Evolutionary conservation across 306 rosid species (phyloP).

Genomic region (Leucaena leucocephala): DNA sequence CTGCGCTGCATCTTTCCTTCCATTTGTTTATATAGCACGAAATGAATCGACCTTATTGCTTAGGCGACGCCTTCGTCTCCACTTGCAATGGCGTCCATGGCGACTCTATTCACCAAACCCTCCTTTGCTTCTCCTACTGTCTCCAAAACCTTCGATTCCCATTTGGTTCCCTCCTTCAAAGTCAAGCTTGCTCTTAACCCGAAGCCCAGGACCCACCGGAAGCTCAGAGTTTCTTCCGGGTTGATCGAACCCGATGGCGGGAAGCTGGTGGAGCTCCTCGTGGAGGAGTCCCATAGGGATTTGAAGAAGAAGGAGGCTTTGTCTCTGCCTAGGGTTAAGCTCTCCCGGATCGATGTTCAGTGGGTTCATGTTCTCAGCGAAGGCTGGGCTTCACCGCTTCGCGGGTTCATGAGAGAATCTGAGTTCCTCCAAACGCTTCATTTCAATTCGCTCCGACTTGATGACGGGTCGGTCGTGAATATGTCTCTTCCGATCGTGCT

Average conservation of each 20-base stretch:
- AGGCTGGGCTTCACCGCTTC: constrained; percentile 95
- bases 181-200: constrained; percentile 32
- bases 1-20: constrained; percentile 37
- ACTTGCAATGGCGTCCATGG: constrained; percentile 91
- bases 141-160: constrained; percentile 46
- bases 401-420: constrained; percentile 90
- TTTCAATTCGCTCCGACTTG: constrained; percentile 85
- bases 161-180: constrained; percentile 47
- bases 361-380: constrained; percentile 97
- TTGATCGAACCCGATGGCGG: constrained; percentile 97
- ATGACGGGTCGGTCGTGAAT: constrained; percentile 77
- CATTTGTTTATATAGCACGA: constrained; percentile 30
- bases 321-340: constrained; percentile 64
- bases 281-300: constrained; percentile 50
- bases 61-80: constrained; percentile 13
- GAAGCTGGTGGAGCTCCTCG: constrained; percentile 79
- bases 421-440: constrained; percentile 99
- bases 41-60: not conserved
- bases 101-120: constrained; percentile 57
- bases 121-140: constrained; percentile 49
- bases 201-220: constrained; percentile 31
- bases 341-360: constrained; percentile 69
- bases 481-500: constrained; percentile 95
- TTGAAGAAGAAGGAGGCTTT: constrained; percentile 69
- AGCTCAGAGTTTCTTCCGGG: constrained; percentile 60